Evolutionary conservation across 148 eudicot genomes (phyloP).

Genomic region (Rhododendron mucronatum): DNA sequence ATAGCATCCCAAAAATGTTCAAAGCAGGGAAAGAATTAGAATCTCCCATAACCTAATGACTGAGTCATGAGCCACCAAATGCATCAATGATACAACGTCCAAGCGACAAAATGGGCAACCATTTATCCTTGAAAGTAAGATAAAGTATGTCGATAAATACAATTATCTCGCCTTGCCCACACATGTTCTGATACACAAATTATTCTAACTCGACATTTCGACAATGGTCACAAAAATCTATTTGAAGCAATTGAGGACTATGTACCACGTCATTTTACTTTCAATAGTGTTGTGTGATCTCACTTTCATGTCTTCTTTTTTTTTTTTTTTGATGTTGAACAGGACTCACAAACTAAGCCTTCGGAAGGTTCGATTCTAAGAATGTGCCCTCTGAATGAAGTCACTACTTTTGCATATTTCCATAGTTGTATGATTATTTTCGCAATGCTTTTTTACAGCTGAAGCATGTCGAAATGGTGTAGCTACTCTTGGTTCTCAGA

Average conservation of each 20-base stretch:
- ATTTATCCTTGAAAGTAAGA: neutral
- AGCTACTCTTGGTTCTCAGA: constrained; percentile 51
- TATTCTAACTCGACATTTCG: neutral
- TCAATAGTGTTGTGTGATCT: neutral
- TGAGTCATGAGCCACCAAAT: no score
- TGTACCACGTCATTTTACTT: neutral
- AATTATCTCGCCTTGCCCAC: neutral
- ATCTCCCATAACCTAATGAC: no score
- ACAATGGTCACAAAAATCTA: neutral
- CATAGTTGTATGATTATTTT: neutral
- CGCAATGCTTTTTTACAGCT: constrained; percentile 31
- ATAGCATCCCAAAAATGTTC: no score
- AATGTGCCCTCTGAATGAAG: constrained; percentile 8
- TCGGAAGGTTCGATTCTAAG: constrained; percentile 45
- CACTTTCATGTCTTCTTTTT: neutral
- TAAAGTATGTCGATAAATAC: neutral
- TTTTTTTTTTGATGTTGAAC: constrained; percentile 16
- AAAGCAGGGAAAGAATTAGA: no score
- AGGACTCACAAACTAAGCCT: constrained; percentile 68
- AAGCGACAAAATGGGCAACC: no score
- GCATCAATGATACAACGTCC: no score
- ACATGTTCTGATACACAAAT: neutral
- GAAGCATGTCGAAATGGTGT: constrained; percentile 74
- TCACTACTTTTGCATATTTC: constrained; percentile 4
- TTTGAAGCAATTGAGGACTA: neutral